Conservation (phyloP, 2,329 filamentous ascomycete genomes). For the Pseudogymnoascus sp. region DNA sequence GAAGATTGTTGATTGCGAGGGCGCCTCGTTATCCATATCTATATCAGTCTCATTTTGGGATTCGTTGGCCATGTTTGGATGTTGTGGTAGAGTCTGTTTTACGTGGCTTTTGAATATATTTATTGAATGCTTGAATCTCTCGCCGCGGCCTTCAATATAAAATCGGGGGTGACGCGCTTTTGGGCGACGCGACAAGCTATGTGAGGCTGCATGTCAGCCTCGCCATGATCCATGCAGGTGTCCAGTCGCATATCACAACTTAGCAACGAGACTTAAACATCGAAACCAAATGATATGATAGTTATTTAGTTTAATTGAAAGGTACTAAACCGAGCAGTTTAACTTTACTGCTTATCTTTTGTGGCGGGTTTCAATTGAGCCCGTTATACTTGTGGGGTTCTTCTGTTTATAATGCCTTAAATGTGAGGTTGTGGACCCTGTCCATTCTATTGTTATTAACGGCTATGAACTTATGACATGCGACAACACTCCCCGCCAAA, state of each 20-base stretch:
- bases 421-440: not conserved
- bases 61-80: slow-evolving; percentile 28
- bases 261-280: not conserved
- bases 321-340: not conserved
- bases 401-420: not conserved
- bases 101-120: not conserved
- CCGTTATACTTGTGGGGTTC: not conserved
- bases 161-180: slow-evolving; percentile 9
- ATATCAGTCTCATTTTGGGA: slow-evolving; percentile 23
- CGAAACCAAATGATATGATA: not conserved
- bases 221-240: not conserved
- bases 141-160: not conserved
- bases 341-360: not conserved
- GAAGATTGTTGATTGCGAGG: slow-evolving; percentile 36
- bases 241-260: not conserved
- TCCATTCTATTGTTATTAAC: not conserved
- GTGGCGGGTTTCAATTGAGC: not conserved
- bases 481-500: slow-evolving; percentile 7
- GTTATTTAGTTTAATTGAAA: not conserved
- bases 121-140: not conserved
- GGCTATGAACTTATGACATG: not conserved
- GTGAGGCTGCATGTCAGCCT: slow-evolving; percentile 1
- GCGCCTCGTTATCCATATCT: slow-evolving; percentile 28
- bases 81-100: not conserved
- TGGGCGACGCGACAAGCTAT: slow-evolving; percentile 10